Evolutionary conservation across 1,284 basidiomycete genomes (phyloP), one percentile per base, ranked within the genome.

Genomic region (Serendipita sp.): DNA sequence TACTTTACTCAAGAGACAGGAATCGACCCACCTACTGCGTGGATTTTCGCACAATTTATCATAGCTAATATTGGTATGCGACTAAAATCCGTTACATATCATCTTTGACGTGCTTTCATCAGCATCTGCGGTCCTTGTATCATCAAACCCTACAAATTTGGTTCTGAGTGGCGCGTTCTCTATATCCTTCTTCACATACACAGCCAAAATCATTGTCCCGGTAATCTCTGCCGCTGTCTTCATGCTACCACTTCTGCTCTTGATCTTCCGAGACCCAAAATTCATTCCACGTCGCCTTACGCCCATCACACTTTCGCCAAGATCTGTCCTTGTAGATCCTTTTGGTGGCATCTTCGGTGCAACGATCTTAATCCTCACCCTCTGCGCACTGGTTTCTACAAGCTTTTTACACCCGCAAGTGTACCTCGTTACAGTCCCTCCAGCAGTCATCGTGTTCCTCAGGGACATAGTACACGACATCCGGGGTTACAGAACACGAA

Each of bases 351-450:
- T 79, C 8, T 81, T 80, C 64, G 77, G 77, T 10, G 71, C 74
- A 3, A 66, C 69, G 0, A 68, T 82, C 38, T 75, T 87, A 65
- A 68, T 77, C 0, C 70, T 76, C 0, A 82, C 84, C 2, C 75
- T 88, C 4, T 75, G 74, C 2, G 73, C 79, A 0, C 74, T 88
- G 1, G 78, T 87, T 1, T 82, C 78, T 1, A 81, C 83, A 62
- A 81, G 75, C 66, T 73, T 81, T 49, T 72, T 70, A 69, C 72
- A 75, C 17, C 77, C 78, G 63, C 75, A 79, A 62, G 91, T 88
- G 3, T 88, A 88, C 82, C 82, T 83, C 74, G 87, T 98, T 58
- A 90, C 85, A 1, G 78, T 92, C n/a, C 93, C 95, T 0, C 93
- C 93, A 38, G 93, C 93, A 0, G 71, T 81, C 1, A 71, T 82